Conservation (phyloP, 75 land plant species). For the Sequoiadendron giganteum region DNA sequence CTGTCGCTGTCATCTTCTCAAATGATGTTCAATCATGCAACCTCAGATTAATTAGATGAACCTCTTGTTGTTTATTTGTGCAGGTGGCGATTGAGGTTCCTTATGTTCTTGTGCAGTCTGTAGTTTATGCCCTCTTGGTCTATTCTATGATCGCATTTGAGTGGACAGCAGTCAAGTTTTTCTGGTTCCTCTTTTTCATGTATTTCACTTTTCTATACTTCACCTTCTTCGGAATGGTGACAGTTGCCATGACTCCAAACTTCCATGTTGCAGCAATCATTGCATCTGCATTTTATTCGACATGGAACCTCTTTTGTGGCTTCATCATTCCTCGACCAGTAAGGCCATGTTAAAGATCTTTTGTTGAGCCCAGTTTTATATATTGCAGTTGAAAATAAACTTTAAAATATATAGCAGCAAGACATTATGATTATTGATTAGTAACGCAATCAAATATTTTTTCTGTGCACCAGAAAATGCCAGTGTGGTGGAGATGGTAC, state of each 20-base stretch:
- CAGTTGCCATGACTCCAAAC: constrained; percentile 79
- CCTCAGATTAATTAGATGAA: background rate
- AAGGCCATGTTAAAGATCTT: constrained; percentile 8
- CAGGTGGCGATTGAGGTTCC: constrained; percentile 43
- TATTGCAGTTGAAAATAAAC: background rate
- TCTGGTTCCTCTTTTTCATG: constrained; percentile 41
- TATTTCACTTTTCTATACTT: constrained; percentile 49
- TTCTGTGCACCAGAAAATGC: constrained; percentile 25
- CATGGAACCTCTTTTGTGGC: constrained; percentile 89
- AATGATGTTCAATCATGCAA: background rate
- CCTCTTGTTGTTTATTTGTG: background rate
- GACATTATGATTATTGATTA: background rate
- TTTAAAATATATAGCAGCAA: background rate
- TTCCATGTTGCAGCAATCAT: constrained; percentile 70
- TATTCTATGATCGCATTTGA: constrained; percentile 39
- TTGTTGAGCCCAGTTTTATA: background rate
- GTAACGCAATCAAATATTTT: background rate
- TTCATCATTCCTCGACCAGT: constrained; percentile 63
- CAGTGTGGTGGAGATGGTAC: constrained; percentile 45
- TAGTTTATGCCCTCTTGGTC: constrained; percentile 21
- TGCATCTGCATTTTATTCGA: constrained; percentile 59
- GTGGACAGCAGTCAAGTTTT: constrained; percentile 33
- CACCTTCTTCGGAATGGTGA: constrained; percentile 93
- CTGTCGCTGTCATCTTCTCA: background rate
- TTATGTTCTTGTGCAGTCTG: constrained; percentile 23